These are phyloP conservation scores for Actinomucor elegans DNA, from an alignment of 371 early-diverging fungal species.

Conservation along the genomic window DNA sequence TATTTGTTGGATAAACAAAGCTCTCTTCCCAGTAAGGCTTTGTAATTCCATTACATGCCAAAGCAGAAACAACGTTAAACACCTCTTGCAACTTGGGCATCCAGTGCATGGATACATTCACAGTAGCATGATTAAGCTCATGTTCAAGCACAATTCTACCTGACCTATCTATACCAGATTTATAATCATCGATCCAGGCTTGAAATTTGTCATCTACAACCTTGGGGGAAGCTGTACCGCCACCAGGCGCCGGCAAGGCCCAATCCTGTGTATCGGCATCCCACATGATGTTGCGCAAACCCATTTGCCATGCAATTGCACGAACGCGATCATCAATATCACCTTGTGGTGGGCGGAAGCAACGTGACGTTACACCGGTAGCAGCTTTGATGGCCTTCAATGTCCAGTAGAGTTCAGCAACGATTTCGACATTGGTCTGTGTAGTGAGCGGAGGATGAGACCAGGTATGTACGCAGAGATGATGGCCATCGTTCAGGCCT, in stretches of 20 bases:
- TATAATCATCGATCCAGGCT: slow-evolving; percentile 37
- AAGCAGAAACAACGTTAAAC: slow-evolving; percentile 45
- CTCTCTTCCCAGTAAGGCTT: slow-evolving; percentile 49
- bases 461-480: slow-evolving; percentile 56
- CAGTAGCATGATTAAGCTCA: slow-evolving; percentile 48
- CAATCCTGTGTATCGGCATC: slow-evolving; percentile 36
- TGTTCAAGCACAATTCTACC: slow-evolving; percentile 55
- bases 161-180: slow-evolving; percentile 25
- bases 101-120: slow-evolving; percentile 49
- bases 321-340: slow-evolving; percentile 56
- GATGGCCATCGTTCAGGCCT: slow-evolving; percentile 43
- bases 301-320: slow-evolving; percentile 52
- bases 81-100: slow-evolving; percentile 38
- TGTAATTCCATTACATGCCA: slow-evolving; percentile 46
- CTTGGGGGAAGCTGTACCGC: slow-evolving; percentile 25
- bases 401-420: slow-evolving; percentile 58
- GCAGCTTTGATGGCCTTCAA: slow-evolving; percentile 52
- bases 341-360: slow-evolving; percentile 57
- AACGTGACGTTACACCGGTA: slow-evolving; percentile 53
- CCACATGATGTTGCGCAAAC: slow-evolving; percentile 47
- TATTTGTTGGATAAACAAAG: slow-evolving; percentile 36
- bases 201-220: slow-evolving; percentile 39
- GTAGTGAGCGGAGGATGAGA: slow-evolving; percentile 58
- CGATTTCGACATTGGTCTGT: slow-evolving; percentile 46
- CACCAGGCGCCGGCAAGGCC: slow-evolving; percentile 15